A percentile compares a stretch with the other conserved stretches of the same genome.
These are phyloP conservation scores for Phytophthora cryptogea DNA, from an alignment of 352 stramenopile genomes.

Conservation along the genomic window DNA sequence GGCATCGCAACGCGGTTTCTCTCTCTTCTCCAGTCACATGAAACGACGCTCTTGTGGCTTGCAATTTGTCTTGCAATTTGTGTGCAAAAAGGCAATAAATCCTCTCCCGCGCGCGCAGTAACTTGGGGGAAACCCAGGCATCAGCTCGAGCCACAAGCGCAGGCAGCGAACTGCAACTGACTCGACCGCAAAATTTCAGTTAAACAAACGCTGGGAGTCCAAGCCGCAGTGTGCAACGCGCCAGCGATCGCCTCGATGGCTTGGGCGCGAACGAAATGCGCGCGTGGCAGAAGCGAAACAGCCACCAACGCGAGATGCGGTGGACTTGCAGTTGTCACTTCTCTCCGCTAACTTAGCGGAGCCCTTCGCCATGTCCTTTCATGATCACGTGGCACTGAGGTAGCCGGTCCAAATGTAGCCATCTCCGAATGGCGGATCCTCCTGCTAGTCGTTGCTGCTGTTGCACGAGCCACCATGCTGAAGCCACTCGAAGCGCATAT, in stretches of 20 bases:
- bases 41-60: conserved; percentile 21
- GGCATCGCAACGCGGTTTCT: conserved; percentile 17
- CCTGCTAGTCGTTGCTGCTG: not conserved
- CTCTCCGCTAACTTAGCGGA: conserved; percentile 1
- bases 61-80: not conserved
- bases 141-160: conserved; percentile 10
- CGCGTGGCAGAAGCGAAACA: conserved; percentile 9
- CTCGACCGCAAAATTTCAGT: conserved; percentile 32
- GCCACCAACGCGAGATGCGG: too few species aligned
- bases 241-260: conserved; percentile 2
- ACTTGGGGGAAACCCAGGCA: conserved; percentile 19
- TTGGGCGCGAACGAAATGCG: conserved; percentile 4
- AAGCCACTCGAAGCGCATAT: not conserved
- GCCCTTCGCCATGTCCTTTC: conserved; percentile 5
- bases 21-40: conserved; percentile 1
- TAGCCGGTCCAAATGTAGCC: conserved; percentile 28
- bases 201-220: not conserved
- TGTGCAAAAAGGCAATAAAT: not conserved
- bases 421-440: conserved; percentile 5
- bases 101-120: conserved; percentile 23
- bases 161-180: conserved; percentile 11
- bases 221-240: too few species aligned
- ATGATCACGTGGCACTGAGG: conserved; percentile 16
- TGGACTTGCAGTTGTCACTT: conserved; percentile 1
- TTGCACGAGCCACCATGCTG: not conserved